Evolutionary conservation across 23 red algal species (phyloP), one percentile per base, ranked within the genome.

Genomic region (Gracilaria gracilis): DNA sequence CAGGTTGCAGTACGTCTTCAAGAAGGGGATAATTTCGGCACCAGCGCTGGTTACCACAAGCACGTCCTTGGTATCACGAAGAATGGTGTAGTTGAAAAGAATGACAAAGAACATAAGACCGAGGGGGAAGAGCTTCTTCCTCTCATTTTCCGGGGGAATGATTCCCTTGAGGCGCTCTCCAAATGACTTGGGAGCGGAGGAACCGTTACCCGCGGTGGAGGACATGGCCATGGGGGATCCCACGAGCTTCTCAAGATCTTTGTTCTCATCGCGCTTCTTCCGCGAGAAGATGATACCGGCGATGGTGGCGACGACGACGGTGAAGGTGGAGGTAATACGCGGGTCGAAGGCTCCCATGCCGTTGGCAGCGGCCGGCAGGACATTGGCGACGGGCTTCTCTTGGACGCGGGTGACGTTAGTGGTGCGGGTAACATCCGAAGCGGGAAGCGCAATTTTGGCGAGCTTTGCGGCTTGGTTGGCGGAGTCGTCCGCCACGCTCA

Each of bases 1-100:
- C 38, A 98, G 84, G 57, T 98, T 98, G 66, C 92, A 94, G 80
- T 98, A 98, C 37, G 97, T 98, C 92, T 98, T 98, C 31, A 98
- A 82, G 87, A 95, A 98, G 1, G 97, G 97, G 51, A 98, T 98
- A 47, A 98, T 96, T 81, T 98, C 97, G 23, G 97, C 97, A 59
- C 97, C 97, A 44, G 97, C 94, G 28, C 93, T 81, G 33, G 97
- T 98, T 34, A 98, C 97, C 0, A 98, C 97, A 25, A 98, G 97
- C 33, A 98, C 97, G 54, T 98, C 97, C 90, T 98, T 98, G 8
- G 97, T 98, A 91, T 98, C 97, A 36, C 97, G 90, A 35, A 98
- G 69, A 80, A 98, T 98, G 27, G 97, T 98, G 73, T 98, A 98
- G 83, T 98, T 98, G 93, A 98, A 98, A 29, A 98, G 87, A 78